These are phyloP conservation scores for Brasenia schreberi DNA, from an alignment of 164 flowering plant genomes.

Conservation along the genomic window DNA sequence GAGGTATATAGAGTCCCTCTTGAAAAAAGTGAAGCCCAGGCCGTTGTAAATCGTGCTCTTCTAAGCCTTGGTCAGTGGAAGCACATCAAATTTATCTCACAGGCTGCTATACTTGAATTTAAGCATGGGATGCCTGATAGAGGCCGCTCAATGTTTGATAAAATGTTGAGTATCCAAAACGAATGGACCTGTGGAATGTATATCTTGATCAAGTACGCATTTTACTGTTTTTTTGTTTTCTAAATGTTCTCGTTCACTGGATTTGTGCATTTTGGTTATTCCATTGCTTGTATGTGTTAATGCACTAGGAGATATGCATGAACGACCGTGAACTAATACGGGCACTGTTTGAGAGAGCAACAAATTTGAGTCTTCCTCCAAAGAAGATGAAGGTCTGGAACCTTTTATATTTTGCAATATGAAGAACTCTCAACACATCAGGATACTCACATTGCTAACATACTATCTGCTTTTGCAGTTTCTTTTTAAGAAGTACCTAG, in stretches of 20 bases:
- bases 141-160: constrained; percentile 81
- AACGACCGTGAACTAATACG: constrained; percentile 61
- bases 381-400: constrained; percentile 68
- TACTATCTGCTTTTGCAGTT: constrained; percentile 41
- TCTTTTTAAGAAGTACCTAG: constrained; percentile 72
- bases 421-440: background rate
- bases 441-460: background rate
- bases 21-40: constrained; percentile 58
- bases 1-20: constrained; percentile 32
- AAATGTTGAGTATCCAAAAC: constrained; percentile 79
- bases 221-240: background rate
- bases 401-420: background rate
- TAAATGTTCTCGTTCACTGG: background rate
- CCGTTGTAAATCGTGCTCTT: constrained; percentile 50
- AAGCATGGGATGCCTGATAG: constrained; percentile 74
- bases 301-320: constrained; percentile 61
- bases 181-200: constrained; percentile 85
- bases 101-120: constrained; percentile 71
- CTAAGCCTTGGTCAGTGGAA: constrained; percentile 55
- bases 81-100: constrained; percentile 70
- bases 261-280: background rate
- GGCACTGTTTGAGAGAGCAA: constrained; percentile 79
- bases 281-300: background rate
- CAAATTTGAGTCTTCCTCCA: constrained; percentile 52
- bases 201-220: constrained; percentile 72